Evolutionary conservation across 2,329 filamentous ascomycete species (phyloP), one percentile per base, ranked within the genome.

Genomic region (Ophiostoma sp.): DNA sequence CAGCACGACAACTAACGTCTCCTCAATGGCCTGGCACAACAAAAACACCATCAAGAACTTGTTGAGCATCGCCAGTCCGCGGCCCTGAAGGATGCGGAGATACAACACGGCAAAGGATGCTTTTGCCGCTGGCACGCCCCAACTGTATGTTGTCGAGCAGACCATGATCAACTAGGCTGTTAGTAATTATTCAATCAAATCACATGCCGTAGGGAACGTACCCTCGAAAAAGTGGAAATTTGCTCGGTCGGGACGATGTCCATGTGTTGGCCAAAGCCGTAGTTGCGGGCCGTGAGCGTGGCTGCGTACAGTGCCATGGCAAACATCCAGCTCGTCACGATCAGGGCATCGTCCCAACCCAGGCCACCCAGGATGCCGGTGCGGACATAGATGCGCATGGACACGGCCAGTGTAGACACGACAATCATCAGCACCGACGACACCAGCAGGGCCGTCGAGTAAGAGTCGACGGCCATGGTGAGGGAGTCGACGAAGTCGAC

Each of bases 61-160:
- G 66, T 76, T 76, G 61, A 75, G 48, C 22, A 48, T 36, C 8
- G 71, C 59, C n/a, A 69, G 74, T 3, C 9, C 25, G 5, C 66
- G 45, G 4, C 69, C 74, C 15, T 70, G 64, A 3, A 76, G 33
- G 25, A 76, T 64, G 33, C 69, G 70, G n/a, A 76, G 42, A 17
- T 74, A 76, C 48, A 76, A 28, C 17, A 72, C 42, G 12, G 73
- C 72, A 17, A 73, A 76, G n/a, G 75, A 72, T 1, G 59, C 70
- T 69, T 76, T 76, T 57, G 66, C 75, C n/a, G 59, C 48, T 3
- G 64, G 33, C 8, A 75, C 59, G 17, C 71, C 69, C 33, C 55
- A 70, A 45, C 74, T 76, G 64, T 69, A 75, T 7, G 42, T 39
- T 0, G 52, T 61, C 45, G 74, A 74, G 22, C 48, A 68, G 57